Evolutionary conservation across 441 rosid genomes (phyloP), one percentile per base, ranked within the genome.

Genomic region (Adansonia gregorii): DNA sequence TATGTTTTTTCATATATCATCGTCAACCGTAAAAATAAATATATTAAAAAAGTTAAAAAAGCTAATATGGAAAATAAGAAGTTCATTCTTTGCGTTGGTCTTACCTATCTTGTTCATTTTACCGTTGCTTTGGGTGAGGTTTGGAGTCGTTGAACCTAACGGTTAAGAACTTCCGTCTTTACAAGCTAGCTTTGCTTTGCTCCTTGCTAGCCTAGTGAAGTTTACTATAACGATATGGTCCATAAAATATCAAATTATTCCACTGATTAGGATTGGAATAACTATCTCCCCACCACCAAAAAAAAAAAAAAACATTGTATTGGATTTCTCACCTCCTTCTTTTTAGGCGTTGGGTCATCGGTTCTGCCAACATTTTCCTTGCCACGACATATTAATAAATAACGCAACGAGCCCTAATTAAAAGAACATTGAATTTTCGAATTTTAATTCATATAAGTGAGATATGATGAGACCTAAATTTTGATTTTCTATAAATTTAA

Each of bases 131-230:
- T 68, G 7, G 58, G 41, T 68, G 20, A 69, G 19, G 9, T 48
- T 48, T 48, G 8, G 58, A 49, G 58, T 48, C 73, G 73, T 49
- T 69, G 58, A 69, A 14, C 73, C 7, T 22, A 69, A 69, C 73
- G 20, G 73, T 22, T 69, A 49, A 49, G 20, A 69, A 12, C 31
- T 27, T 48, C 22, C 0, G 17, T 19, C 35, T 68, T 48, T 48
- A 14, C 58, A 69, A 12, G 20, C 7, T 43, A 11, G 17, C 60
- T 20, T 58, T 56, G 31, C 15, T 10, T 56, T 56, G 27, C 11
- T 65, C 4, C 4, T 56, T 41, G 45, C 10, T 55, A 20, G 20
- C 72, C 73, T 24, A 69, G 24, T 48, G 14, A 46, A 68, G 11
- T 22, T 48, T 68, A 6, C 58, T 0, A n/a, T 31, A 8, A 4